Evolutionary conservation across 108 stramenopile genomes (phyloP).

Genomic region (Skeletonema costatum): DNA sequence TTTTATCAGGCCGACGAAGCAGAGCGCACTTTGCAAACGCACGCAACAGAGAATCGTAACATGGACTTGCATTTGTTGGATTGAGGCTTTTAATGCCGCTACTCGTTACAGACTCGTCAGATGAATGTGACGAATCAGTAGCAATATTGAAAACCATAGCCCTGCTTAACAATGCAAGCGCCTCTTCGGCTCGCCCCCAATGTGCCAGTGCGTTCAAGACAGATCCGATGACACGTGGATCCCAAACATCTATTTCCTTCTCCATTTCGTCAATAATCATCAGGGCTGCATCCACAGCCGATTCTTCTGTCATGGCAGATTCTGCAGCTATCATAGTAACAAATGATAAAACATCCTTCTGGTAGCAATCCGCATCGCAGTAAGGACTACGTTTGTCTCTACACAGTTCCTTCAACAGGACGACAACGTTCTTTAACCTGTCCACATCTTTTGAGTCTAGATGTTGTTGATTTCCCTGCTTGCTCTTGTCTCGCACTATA

Average conservation of each 20-base stretch:
- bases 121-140: not conserved
- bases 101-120: not conserved
- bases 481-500: not conserved
- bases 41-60: slow-evolving; percentile 35
- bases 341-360: slow-evolving; percentile 44
- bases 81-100: slow-evolving; percentile 6
- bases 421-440: not conserved
- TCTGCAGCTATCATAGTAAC: slow-evolving; percentile 42
- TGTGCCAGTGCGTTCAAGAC: slow-evolving; percentile 29
- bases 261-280: slow-evolving; percentile 30
- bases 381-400: not conserved
- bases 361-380: not conserved
- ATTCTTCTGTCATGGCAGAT: slow-evolving; percentile 6
- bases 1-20: not conserved
- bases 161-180: slow-evolving; percentile 20
- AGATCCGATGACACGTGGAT: slow-evolving; percentile 39
- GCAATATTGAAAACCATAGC: slow-evolving; percentile 18
- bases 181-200: slow-evolving; percentile 34
- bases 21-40: not conserved
- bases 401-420: not conserved
- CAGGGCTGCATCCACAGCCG: slow-evolving; percentile 25
- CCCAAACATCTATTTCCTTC: slow-evolving; percentile 21
- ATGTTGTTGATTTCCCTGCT: not conserved
- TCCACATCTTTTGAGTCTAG: not conserved
- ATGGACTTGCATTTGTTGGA: slow-evolving; percentile 23